Evolutionary conservation across 495 filamentous ascomycete species (phyloP).

Genomic region (Sabuloglossum arenarium): DNA sequence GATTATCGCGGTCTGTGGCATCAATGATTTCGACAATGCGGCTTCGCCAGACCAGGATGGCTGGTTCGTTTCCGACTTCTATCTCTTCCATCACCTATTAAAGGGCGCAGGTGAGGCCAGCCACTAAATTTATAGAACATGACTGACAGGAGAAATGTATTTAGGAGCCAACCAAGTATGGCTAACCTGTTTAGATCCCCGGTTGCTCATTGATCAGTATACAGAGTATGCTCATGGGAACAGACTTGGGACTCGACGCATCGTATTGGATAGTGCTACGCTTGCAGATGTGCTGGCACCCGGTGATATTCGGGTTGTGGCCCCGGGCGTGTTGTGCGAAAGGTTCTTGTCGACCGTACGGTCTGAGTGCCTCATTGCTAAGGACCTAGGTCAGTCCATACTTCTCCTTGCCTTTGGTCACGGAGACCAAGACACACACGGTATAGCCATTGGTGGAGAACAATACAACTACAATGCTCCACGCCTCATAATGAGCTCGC

Average conservation of each 20-base stretch:
- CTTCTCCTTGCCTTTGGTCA: not conserved
- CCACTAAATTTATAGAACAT: too few relatives aligned
- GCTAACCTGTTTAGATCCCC: not conserved
- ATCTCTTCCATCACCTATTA: not conserved
- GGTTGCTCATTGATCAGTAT: not conserved
- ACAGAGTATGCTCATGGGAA: not conserved
- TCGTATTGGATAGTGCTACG: not conserved
- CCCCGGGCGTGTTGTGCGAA: not conserved
- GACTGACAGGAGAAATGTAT: too few relatives aligned
- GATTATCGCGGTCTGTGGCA: not conserved
- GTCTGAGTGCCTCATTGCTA: not conserved
- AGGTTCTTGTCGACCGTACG: not conserved
- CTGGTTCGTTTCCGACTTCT: not conserved
- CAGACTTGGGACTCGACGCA: not conserved
- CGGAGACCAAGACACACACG: not conserved
- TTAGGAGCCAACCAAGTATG: not conserved
- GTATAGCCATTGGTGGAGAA: not conserved
- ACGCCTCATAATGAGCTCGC: too few relatives aligned
- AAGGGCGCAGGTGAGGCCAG: too few relatives aligned
- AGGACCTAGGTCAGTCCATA: not conserved
- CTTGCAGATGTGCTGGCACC: too few relatives aligned
- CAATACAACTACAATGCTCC: too few relatives aligned
- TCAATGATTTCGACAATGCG: not conserved
- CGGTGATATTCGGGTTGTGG: too few relatives aligned
- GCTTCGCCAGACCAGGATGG: not conserved